These are phyloP conservation scores for Lomentospora prolificans DNA, from an alignment of 2,329 filamentous ascomycete species.

Conservation along the genomic window DNA sequence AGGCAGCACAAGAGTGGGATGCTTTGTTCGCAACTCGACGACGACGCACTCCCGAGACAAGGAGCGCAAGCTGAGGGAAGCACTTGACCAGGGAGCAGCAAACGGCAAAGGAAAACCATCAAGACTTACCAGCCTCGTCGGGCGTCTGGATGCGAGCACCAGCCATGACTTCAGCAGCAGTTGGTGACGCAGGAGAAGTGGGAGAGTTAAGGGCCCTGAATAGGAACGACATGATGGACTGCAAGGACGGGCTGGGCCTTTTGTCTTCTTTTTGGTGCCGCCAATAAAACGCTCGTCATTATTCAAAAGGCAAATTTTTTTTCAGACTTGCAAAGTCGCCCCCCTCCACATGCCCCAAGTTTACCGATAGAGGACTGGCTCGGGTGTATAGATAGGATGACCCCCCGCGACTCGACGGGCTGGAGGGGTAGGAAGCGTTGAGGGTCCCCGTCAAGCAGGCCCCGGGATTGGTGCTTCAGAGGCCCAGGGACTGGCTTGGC, in stretches of 20 bases:
- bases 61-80: neutral
- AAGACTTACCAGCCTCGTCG: conserved; percentile 53
- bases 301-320: conserved; percentile 7
- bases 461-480: neutral
- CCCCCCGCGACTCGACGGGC: neutral
- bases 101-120: too few relatives aligned
- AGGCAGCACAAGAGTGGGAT: too few relatives aligned
- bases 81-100: too few relatives aligned
- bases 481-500: neutral
- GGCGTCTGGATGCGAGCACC: conserved; percentile 42
- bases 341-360: neutral
- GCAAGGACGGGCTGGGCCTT: conserved; percentile 3
- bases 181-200: conserved; percentile 1
- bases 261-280: conserved; percentile 2
- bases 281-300: conserved; percentile 9
- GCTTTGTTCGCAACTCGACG: too few relatives aligned
- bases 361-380: neutral
- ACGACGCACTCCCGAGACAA: neutral
- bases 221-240: conserved; percentile 6
- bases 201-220: conserved; percentile 5
- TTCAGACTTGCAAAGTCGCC: neutral
- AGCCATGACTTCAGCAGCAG: conserved; percentile 12
- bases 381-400: neutral
- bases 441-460: neutral
- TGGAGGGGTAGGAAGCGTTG: neutral